phyloP scores from a whole-genome alignment of 768 basidiomycete genomes.

The Phylloporus sp. region DNA sequence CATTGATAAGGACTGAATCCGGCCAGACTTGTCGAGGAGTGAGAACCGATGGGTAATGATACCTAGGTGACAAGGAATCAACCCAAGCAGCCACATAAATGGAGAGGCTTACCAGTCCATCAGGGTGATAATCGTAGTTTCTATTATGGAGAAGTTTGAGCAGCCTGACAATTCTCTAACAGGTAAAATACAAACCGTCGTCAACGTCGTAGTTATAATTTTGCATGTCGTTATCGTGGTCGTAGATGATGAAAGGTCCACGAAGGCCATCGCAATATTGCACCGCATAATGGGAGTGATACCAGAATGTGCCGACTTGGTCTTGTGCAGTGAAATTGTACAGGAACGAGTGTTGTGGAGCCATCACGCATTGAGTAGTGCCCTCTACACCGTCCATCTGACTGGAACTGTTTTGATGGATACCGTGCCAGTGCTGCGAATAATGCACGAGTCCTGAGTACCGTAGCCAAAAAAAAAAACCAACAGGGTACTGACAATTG shows the following conservation, averaged over 20 bases:
- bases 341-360: conserved; percentile 30
- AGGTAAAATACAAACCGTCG: conserved; percentile 13
- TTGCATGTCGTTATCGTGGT: conserved; percentile 24
- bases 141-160: not conserved
- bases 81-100: too few relatives aligned
- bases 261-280: conserved; percentile 42
- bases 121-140: conserved; percentile 30
- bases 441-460: not conserved
- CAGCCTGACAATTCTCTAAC: too few relatives aligned
- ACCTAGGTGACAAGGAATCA: conserved; percentile 8
- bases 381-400: conserved; percentile 32
- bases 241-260: conserved; percentile 44
- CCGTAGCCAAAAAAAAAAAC: not conserved
- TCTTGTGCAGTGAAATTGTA: conserved; percentile 32
- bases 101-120: conserved; percentile 16
- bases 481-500: conserved; percentile 17
- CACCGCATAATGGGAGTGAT: conserved; percentile 19
- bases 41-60: conserved; percentile 9
- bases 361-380: conserved; percentile 42
- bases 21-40: conserved; percentile 13
- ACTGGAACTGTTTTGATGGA: conserved; percentile 20
- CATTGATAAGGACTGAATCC: conserved; percentile 40
- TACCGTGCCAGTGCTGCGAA: conserved; percentile 28
- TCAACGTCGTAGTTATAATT: conserved; percentile 16
- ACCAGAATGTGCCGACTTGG: conserved; percentile 41